phyloP scores from a whole-genome alignment of 2,329 filamentous ascomycete genomes.

The Pseudopithomyces maydicus region DNA sequence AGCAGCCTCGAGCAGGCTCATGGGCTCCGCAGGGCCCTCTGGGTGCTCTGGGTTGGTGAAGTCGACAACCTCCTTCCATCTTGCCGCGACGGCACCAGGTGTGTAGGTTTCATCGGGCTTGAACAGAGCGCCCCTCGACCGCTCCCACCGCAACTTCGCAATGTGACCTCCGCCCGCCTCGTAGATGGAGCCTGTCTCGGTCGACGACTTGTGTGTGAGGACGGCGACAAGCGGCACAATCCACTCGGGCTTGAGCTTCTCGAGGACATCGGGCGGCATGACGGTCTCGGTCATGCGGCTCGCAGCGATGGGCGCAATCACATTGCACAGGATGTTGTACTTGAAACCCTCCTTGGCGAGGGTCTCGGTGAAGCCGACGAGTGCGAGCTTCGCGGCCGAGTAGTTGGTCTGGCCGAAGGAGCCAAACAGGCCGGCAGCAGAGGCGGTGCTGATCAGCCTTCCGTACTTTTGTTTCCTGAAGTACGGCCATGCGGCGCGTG shows the following conservation, averaged over 20 bases:
- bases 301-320: slow-evolving; percentile 92
- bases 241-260: slow-evolving; percentile 88
- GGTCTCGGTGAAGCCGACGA: slow-evolving; percentile 97
- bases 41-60: slow-evolving; percentile 86
- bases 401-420: slow-evolving; percentile 97
- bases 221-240: slow-evolving; percentile 90
- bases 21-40: slow-evolving; percentile 83
- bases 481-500: slow-evolving; percentile 92
- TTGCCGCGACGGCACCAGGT: slow-evolving; percentile 82
- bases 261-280: slow-evolving; percentile 91
- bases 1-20: slow-evolving; percentile 64
- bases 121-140: slow-evolving; percentile 83
- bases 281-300: slow-evolving; percentile 95
- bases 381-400: slow-evolving; percentile 91
- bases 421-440: slow-evolving; percentile 93
- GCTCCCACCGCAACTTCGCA: slow-evolving; percentile 94
- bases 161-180: slow-evolving; percentile 92
- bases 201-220: slow-evolving; percentile 84
- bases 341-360: slow-evolving; percentile 96
- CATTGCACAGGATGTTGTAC: slow-evolving; percentile 96
- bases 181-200: slow-evolving; percentile 87
- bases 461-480: slow-evolving; percentile 99
- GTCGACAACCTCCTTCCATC: slow-evolving; percentile 87
- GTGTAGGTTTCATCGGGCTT: slow-evolving; percentile 89
- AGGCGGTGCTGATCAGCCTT: slow-evolving; percentile 93